Evolutionary conservation across 192 early-diverging fungal genomes (phyloP), one percentile per base, ranked within the genome.

Genomic region (Coemansia sp.): DNA sequence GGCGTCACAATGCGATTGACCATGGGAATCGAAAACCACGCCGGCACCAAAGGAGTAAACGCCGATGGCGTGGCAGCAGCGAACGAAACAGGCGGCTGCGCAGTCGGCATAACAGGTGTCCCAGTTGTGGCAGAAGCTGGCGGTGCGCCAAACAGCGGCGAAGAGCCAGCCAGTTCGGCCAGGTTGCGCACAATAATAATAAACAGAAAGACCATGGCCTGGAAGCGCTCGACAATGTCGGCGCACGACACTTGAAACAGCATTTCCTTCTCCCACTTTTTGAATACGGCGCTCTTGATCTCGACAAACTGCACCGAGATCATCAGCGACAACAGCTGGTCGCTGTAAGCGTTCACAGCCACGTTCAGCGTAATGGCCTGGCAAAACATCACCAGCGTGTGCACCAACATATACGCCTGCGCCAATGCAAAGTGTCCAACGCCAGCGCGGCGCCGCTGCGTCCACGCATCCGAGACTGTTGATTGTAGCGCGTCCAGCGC

Each of bases 291-390:
- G 61, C 93, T 88, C 66, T 99, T 99, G 73, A 99, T 95, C 68
- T 99, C 97, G 7, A 94, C 93, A 86, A 99, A 99, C 81, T 98
- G 97, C 66, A 98, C 98, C 35, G 89, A 92, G 39, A 99, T 87
- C 21, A 99, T 84, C 35, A 99, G 69, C n/a, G 94, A 92, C 29
- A 99, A 73, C 22, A 99, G 76, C 6, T 92, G 93, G 73, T 97
- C 96, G 61, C 92, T 93, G 66, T 97, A 96, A 12, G 91, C 93
- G 75, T 99, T 99, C 64, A 97, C 90, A 3, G 96, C 91, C 6
- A 98, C 95, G 68, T 97, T 96, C 53, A 98, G 84, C 7, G 95
- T 95, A 65, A 98, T 93, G 71, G 94, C 91, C 77, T 96, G 93
- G 78, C 94, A 96, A 71, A 95, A 96, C 17, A 98, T 78, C 24